phyloP scores from a whole-genome alignment of 768 basidiomycete species.

The Collybia mongolica region DNA sequence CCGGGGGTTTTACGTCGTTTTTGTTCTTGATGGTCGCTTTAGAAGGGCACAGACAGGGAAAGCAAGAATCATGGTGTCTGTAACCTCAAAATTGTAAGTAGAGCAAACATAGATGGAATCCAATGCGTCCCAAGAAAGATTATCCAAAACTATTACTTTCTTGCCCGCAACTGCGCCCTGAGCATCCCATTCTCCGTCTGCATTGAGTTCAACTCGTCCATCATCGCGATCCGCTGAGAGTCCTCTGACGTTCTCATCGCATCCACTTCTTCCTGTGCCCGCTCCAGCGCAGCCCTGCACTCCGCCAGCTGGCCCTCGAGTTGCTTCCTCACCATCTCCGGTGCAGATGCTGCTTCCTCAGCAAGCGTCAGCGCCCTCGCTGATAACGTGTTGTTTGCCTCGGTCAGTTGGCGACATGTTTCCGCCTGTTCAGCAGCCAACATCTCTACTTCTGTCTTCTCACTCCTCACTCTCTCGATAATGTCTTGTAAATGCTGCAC shows the following conservation, averaged over 20 bases:
- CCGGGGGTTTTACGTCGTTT: constrained; percentile 58
- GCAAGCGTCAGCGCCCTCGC: constrained; percentile 70
- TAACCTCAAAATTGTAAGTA: too few relatives aligned
- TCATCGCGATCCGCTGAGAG: constrained; percentile 74
- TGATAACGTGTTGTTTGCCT: constrained; percentile 77
- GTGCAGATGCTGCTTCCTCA: constrained; percentile 59
- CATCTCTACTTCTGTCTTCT: constrained; percentile 70
- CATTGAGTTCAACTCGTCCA: constrained; percentile 85
- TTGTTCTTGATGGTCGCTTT: not conserved
- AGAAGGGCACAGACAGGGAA: not conserved
- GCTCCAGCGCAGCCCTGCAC: constrained; percentile 56
- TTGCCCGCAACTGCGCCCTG: constrained; percentile 66
- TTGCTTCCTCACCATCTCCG: constrained; percentile 59
- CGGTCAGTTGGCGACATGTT: constrained; percentile 67
- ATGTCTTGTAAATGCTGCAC: constrained; percentile 55
- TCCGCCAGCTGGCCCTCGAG: constrained; percentile 66
- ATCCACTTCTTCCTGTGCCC: constrained; percentile 68
- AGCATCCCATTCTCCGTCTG: constrained; percentile 77
- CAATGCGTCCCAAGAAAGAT: not conserved
- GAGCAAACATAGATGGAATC: too few relatives aligned
- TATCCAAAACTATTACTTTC: constrained; percentile 39
- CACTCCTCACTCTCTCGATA: constrained; percentile 56
- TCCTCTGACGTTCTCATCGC: constrained; percentile 71
- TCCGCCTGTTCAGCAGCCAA: constrained; percentile 73
- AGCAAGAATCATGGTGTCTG: too few relatives aligned